Evolutionary conservation across 306 rosid genomes (phyloP).

Genomic region (Boehmeria nivea): DNA sequence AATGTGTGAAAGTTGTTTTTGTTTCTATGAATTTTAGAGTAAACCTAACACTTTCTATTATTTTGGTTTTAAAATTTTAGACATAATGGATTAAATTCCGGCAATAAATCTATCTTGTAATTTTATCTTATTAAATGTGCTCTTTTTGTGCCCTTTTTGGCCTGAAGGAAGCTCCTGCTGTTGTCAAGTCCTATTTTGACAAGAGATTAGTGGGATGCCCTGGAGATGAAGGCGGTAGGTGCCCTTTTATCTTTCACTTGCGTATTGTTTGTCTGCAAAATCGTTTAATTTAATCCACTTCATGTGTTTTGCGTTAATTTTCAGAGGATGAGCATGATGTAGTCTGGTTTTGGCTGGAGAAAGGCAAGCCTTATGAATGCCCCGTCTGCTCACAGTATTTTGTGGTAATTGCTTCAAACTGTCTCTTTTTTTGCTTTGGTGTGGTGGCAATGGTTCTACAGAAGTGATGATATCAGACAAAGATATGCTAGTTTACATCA

Average conservation of each 20-base stretch:
- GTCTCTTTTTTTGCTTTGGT: too few relatives aligned
- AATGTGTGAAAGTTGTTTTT: too few relatives aligned
- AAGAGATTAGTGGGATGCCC: constrained; percentile 95
- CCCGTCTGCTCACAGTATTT: constrained; percentile 90
- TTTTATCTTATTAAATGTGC: too few relatives aligned
- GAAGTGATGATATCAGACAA: too few relatives aligned
- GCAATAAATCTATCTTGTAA: too few relatives aligned
- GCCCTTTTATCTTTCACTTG: constrained; percentile 14
- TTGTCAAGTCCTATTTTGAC: constrained; percentile 71
- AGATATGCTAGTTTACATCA: too few relatives aligned
- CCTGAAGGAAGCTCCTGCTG: constrained; percentile 72
- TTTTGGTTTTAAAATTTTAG: too few relatives aligned
- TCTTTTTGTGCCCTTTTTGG: not conserved
- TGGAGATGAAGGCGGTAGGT: constrained; percentile 92
- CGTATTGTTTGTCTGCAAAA: not conserved
- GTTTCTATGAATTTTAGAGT: too few relatives aligned
- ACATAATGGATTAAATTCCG: too few relatives aligned
- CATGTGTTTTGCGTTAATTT: constrained; percentile 23
- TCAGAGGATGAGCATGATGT: constrained; percentile 98
- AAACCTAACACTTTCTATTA: too few relatives aligned
- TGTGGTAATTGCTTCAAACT: constrained; percentile 51
- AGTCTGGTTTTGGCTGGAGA: constrained; percentile 99
- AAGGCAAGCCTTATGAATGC: constrained; percentile 80
- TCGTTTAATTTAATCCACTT: not conserved
- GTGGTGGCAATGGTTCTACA: too few relatives aligned